Percentiles rank a stretch among this genome's conserved stretches.
These are phyloP conservation scores for Blastobotrys elegans DNA, from an alignment of 1,139 yeast species.

Conservation along the genomic window DNA sequence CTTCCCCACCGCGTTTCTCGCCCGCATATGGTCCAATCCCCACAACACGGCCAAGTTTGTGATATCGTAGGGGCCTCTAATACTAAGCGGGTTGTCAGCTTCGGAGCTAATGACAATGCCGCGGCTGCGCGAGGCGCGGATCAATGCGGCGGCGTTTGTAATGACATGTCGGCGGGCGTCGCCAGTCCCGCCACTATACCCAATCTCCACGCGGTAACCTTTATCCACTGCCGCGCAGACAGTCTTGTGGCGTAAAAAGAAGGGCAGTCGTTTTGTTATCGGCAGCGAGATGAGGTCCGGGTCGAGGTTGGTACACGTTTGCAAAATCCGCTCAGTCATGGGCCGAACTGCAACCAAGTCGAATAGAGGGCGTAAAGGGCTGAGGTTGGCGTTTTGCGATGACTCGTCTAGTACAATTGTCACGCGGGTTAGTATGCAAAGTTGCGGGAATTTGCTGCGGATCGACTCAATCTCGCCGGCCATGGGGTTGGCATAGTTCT, in stretches of 20 bases:
- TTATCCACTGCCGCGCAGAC: constrained; percentile 77
- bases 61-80: constrained; percentile 65
- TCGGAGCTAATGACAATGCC: constrained; percentile 82
- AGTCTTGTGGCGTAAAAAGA: constrained; percentile 75
- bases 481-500: constrained; percentile 37
- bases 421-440: constrained; percentile 62
- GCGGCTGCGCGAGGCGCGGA: constrained; percentile 76
- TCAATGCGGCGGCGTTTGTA: constrained; percentile 64
- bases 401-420: constrained; percentile 77
- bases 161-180: constrained; percentile 55
- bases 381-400: constrained; percentile 65
- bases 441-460: constrained; percentile 30
- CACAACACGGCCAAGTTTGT: constrained; percentile 59
- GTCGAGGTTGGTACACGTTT: constrained; percentile 62
- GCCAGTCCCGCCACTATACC: constrained; percentile 40
- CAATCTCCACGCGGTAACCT: constrained; percentile 78
- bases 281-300: constrained; percentile 77
- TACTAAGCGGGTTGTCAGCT: constrained; percentile 51
- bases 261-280: constrained; percentile 61
- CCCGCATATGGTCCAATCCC: constrained; percentile 62
- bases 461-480: constrained; percentile 28
- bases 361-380: constrained; percentile 42
- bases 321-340: constrained; percentile 68
- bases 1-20: constrained; percentile 54
- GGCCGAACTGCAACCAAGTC: constrained; percentile 85